Evolutionary conservation across 148 eudicot species (phyloP).

Genomic region (Rheum nobile): DNA sequence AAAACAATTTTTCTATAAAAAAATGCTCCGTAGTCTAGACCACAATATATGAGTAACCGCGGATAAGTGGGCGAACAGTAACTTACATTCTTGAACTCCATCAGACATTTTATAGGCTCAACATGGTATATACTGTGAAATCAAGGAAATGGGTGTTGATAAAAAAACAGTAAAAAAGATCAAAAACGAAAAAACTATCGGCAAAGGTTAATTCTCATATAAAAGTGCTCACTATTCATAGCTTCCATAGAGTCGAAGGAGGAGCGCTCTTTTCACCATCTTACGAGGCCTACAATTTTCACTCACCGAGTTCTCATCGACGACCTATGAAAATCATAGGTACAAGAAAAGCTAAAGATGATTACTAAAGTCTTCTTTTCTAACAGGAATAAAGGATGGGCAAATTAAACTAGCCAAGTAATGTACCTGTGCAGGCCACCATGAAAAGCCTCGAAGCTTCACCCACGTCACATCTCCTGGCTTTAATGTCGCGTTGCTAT

Average conservation of each 20-base stretch:
- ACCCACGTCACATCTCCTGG: conserved; percentile 55
- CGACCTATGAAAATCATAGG: conserved; percentile 27
- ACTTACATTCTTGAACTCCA: conserved; percentile 35
- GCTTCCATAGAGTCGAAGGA: conserved; percentile 73
- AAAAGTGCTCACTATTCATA: conserved; percentile 38
- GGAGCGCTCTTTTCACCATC: conserved; percentile 28
- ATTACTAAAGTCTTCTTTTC: not conserved
- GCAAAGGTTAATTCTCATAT: not conserved
- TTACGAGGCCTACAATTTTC: conserved; percentile 29
- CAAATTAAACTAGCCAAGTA: not conserved
- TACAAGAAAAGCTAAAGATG: not conserved
- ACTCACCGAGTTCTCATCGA: conserved; percentile 33
- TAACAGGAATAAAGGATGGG: not conserved
- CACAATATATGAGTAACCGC: not conserved
- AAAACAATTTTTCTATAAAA: not conserved
- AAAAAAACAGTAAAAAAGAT: not conserved
- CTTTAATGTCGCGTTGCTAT: conserved; percentile 11
- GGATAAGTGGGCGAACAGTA: not conserved
- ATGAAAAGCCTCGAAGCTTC: conserved; percentile 31
- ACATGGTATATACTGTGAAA: conserved; percentile 34
- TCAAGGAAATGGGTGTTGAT: not conserved
- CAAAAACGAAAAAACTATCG: not conserved
- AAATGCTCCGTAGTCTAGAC: not conserved
- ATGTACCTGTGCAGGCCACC: conserved; percentile 79
- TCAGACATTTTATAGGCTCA: conserved; percentile 23